phyloP scores from a whole-genome alignment of 2,329 filamentous ascomycete genomes.

The Capronia epimyces region DNA sequence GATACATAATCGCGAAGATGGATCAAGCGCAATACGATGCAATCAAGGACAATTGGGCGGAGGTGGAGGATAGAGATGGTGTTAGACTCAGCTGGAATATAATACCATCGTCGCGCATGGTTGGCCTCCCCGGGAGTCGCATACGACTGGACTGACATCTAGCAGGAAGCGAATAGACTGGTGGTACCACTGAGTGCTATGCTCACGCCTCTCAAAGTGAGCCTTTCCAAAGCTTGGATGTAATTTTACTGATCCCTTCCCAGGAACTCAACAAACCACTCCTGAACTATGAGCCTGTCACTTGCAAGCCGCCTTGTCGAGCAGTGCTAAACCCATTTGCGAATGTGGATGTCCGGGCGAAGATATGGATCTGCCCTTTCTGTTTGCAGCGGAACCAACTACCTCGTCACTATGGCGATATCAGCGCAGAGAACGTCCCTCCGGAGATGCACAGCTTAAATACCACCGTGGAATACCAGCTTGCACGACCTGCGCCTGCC shows the following conservation, averaged over 20 bases:
- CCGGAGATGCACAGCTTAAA: slow-evolving; percentile 60
- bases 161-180: slow-evolving; percentile 82
- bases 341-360: slow-evolving; percentile 61
- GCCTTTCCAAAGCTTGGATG: neutral
- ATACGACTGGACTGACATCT: slow-evolving; percentile 31
- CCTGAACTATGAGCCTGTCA: slow-evolving; percentile 92
- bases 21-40: slow-evolving; percentile 66
- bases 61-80: slow-evolving; percentile 94
- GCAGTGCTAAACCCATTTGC: slow-evolving; percentile 96
- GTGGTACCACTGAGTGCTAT: slow-evolving; percentile 94
- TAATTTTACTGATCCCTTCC: slow-evolving; percentile 76
- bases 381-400: slow-evolving; percentile 61
- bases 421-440: slow-evolving; percentile 59
- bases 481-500: slow-evolving; percentile 56
- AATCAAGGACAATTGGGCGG: slow-evolving; percentile 92
- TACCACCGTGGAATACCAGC: slow-evolving; percentile 62
- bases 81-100: slow-evolving; percentile 97
- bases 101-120: slow-evolving; percentile 96
- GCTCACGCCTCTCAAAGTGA: slow-evolving; percentile 85
- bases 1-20: slow-evolving; percentile 51
- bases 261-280: slow-evolving; percentile 92
- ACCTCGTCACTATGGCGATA: slow-evolving; percentile 64
- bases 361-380: slow-evolving; percentile 65
- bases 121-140: slow-evolving; percentile 39
- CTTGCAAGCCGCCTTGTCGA: slow-evolving; percentile 92